These are phyloP conservation scores for Tetrastigma voinierianum DNA, from an alignment of 164 flowering plant genomes.

Conservation along the genomic window DNA sequence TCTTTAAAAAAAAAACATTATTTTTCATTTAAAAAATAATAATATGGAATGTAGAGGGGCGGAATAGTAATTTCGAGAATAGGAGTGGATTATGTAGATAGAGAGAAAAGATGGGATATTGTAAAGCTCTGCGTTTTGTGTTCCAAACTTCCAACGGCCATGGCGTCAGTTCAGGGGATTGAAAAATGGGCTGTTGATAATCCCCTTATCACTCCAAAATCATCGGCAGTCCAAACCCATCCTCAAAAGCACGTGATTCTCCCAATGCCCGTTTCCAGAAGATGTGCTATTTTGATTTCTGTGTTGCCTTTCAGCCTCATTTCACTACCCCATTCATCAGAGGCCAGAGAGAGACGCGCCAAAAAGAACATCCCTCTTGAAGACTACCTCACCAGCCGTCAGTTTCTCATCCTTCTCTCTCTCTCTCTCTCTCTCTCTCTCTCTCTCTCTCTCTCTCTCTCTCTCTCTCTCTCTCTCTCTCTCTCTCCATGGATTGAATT, in stretches of 20 bases:
- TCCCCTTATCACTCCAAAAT: constrained; percentile 10
- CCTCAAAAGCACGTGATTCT: constrained; percentile 17
- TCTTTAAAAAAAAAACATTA: too few species aligned
- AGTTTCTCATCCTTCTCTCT: constrained; percentile 19
- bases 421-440: constrained; percentile 1
- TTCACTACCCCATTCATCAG: constrained; percentile 40
- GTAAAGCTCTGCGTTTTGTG: neutral
- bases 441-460: neutral
- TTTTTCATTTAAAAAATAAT: too few species aligned
- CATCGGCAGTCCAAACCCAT: constrained; percentile 14
- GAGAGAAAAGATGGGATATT: neutral
- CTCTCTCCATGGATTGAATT: neutral
- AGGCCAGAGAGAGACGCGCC: constrained; percentile 78
- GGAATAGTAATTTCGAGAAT: neutral
- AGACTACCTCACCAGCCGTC: constrained; percentile 66
- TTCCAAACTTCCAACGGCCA: constrained; percentile 26
- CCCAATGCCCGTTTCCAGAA: constrained; percentile 55
- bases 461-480: neutral
- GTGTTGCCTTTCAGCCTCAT: constrained; percentile 44
- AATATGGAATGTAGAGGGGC: neutral
- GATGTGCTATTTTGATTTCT: constrained; percentile 53
- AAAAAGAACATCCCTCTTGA: constrained; percentile 68
- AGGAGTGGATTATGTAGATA: constrained; percentile 5
- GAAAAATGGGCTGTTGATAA: constrained; percentile 19
- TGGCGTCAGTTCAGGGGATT: constrained; percentile 45